phyloP scores from a whole-genome alignment of 2,329 filamentous ascomycete genomes.

The Pleurostoma richardsiae region DNA sequence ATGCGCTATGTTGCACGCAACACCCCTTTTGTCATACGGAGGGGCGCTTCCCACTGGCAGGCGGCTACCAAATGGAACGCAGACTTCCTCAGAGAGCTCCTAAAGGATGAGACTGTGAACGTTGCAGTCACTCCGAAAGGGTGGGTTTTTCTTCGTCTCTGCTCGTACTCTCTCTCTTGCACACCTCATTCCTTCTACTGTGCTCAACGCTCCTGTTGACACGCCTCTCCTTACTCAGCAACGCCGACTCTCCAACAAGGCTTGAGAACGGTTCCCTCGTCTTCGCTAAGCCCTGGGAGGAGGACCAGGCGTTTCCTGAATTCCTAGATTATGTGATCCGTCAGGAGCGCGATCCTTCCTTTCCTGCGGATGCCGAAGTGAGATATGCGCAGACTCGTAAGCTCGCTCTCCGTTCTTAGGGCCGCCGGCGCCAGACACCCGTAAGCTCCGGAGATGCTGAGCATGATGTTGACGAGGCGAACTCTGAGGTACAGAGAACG shows the following conservation, averaged over 20 bases:
- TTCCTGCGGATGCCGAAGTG: slow-evolving; percentile 36
- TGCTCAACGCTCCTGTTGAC: too few species aligned
- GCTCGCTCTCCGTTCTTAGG: slow-evolving; percentile 16
- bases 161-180: neutral
- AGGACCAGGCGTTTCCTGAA: slow-evolving; percentile 53
- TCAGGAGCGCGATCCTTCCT: slow-evolving; percentile 44
- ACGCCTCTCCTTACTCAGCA: slow-evolving; percentile 17
- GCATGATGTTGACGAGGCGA: neutral
- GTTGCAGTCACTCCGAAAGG: slow-evolving; percentile 74
- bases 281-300: slow-evolving; percentile 71
- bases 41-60: slow-evolving; percentile 57
- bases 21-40: slow-evolving; percentile 67
- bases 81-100: slow-evolving; percentile 47
- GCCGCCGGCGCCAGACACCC: neutral
- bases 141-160: slow-evolving; percentile 11
- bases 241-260: slow-evolving; percentile 48
- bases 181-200: too few species aligned
- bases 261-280: slow-evolving; percentile 29
- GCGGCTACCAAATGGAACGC: slow-evolving; percentile 60
- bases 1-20: slow-evolving; percentile 73
- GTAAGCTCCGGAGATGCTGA: neutral
- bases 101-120: slow-evolving; percentile 58
- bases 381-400: slow-evolving; percentile 72
- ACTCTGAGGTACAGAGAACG: slow-evolving; percentile 54
- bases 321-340: slow-evolving; percentile 58